These are phyloP conservation scores for Hyaloscypha hepaticicola DNA, from an alignment of 495 filamentous ascomycete species.

Conservation along the genomic window DNA sequence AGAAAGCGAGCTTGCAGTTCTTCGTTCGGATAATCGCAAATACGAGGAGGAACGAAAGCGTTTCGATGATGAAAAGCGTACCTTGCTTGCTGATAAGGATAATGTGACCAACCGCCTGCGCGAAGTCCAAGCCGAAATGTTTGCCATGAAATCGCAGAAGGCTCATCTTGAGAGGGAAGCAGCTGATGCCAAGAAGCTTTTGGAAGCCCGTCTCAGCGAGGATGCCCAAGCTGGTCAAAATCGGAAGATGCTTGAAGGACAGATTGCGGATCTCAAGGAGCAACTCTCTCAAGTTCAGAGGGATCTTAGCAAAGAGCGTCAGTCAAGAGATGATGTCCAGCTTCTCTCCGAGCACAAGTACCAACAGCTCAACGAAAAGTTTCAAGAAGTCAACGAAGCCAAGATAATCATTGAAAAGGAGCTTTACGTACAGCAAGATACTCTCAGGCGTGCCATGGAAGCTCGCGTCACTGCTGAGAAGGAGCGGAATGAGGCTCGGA, in stretches of 20 bases:
- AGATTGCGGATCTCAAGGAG: conserved; percentile 81
- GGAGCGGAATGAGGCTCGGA: conserved; percentile 84
- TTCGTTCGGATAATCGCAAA: conserved; percentile 79
- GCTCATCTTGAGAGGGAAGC: conserved; percentile 82
- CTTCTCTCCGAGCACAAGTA: conserved; percentile 90
- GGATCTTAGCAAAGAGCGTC: conserved; percentile 86
- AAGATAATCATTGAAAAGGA: conserved; percentile 99
- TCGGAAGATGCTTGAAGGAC: conserved; percentile 80
- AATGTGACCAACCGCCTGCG: conserved; percentile 73
- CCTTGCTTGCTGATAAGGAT: conserved; percentile 72
- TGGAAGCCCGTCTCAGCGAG: conserved; percentile 86
- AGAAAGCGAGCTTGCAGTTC: conserved; percentile 85
- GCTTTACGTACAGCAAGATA: conserved; percentile 96
- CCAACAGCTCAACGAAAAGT: conserved; percentile 77
- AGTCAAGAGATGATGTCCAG: conserved; percentile 94
- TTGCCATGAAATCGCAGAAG: conserved; percentile 82
- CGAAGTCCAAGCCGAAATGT: conserved; percentile 82
- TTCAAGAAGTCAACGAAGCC: conserved; percentile 82
- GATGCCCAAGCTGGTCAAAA: conserved; percentile 84
- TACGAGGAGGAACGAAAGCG: conserved; percentile 71
- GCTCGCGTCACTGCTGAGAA: conserved; percentile 73
- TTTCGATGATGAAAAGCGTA: conserved; percentile 72
- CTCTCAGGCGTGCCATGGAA: conserved; percentile 83
- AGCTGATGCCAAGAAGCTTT: conserved; percentile 78
- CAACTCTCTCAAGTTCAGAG: conserved; percentile 82